phyloP scores from a whole-genome alignment of 1,139 yeast genomes.

The Saccharomycopsis crataegensis region DNA sequence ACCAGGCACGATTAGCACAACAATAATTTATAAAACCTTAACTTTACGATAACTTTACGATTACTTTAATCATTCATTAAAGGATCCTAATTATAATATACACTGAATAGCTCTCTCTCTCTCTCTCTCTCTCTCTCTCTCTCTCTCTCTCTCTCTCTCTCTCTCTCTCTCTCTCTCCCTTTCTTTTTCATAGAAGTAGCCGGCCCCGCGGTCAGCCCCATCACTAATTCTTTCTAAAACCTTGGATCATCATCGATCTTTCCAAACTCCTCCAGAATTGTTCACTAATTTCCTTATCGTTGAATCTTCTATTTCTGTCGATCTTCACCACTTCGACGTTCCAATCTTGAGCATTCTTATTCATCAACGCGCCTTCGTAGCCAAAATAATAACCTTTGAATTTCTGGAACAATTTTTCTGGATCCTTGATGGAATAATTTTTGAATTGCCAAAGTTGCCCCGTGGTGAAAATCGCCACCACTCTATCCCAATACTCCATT shows the following conservation, averaged over 20 bases:
- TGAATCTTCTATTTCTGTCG: constrained; percentile 79
- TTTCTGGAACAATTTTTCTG: constrained; percentile 72
- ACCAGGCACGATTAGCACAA: too few relatives aligned
- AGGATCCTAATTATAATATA: too few relatives aligned
- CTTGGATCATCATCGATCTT: constrained; percentile 44
- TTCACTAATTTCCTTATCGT: constrained; percentile 81
- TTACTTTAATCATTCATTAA: too few relatives aligned
- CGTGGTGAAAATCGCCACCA: constrained; percentile 90
- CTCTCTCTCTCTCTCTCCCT: background rate
- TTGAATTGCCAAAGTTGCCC: constrained; percentile 98
- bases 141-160: background rate
- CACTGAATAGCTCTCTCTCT: background rate
- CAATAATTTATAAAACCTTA: too few relatives aligned
- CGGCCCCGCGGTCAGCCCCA: too few relatives aligned
- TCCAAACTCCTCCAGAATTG: constrained; percentile 77
- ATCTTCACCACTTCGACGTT: constrained; percentile 71
- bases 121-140: background rate
- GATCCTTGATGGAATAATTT: constrained; percentile 76
- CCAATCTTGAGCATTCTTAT: constrained; percentile 75
- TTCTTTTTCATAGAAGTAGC: background rate
- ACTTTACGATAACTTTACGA: too few relatives aligned
- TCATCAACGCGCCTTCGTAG: constrained; percentile 74
- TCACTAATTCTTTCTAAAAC: constrained; percentile 25
- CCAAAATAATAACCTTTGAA: constrained; percentile 77
- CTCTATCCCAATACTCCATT: constrained; percentile 96